Percentiles rank a stretch among this genome's conserved stretches.
These are phyloP conservation scores for Protoeuglena noctilucae DNA, from an alignment of 139 green algal genomes.

Conservation along the genomic window DNA sequence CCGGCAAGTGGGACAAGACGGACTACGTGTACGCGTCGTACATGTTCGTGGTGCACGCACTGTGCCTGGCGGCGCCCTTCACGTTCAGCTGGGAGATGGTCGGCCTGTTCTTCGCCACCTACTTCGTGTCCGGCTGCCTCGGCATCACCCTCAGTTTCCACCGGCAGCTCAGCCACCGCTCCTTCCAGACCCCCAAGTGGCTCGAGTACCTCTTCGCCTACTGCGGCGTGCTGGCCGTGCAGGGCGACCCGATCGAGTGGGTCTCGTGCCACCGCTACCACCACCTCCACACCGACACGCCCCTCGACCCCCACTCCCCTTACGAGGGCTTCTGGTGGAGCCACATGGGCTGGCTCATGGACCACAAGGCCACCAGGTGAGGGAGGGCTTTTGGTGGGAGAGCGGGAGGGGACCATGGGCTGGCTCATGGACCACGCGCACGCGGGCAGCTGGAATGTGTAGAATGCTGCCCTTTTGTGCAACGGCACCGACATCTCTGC, in stretches of 20 bases:
- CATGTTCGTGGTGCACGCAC: constrained; percentile 56
- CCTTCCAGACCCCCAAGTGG: constrained; percentile 90
- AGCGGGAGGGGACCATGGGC: no score
- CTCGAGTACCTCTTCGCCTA: constrained; percentile 96
- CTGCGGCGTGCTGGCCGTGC: constrained; percentile 84
- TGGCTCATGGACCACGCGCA: no score
- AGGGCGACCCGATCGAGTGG: constrained; percentile 85
- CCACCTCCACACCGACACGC: constrained; percentile 91
- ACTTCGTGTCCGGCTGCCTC: constrained; percentile 82
- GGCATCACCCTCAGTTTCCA: constrained; percentile 95
- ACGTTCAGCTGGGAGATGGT: constrained; percentile 70
- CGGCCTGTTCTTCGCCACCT: constrained; percentile 55
- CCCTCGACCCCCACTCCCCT: constrained; percentile 89
- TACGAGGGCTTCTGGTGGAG: constrained; percentile 97
- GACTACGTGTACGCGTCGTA: constrained; percentile 62
- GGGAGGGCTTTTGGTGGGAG: constrained; percentile 3
- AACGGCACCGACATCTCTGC: background rate
- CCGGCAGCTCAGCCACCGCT: constrained; percentile 74
- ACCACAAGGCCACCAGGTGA: constrained; percentile 53
- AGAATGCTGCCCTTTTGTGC: background rate
- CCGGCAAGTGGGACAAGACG: constrained; percentile 40
- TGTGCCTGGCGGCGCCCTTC: constrained; percentile 49
- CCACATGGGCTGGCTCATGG: constrained; percentile 94
- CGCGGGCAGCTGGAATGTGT: no score
- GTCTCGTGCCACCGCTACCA: constrained; percentile 77